Conservation (phyloP, 192 early-diverging fungal species). For the Coemansia sp. region DNA sequence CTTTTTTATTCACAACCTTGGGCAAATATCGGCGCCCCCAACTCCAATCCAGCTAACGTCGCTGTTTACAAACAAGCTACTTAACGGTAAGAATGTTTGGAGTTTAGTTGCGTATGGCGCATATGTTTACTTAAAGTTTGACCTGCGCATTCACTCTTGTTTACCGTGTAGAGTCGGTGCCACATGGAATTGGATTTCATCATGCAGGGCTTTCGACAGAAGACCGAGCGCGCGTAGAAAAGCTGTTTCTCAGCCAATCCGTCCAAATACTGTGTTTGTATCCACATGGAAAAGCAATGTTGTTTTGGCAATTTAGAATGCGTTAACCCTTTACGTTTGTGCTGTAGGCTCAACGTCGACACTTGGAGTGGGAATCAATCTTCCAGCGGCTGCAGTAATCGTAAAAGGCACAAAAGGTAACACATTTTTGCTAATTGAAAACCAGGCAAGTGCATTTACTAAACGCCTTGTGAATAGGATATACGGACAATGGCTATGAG, state of each 20-base stretch:
- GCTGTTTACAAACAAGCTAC: slow-evolving; percentile 25
- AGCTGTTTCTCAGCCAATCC: slow-evolving; percentile 51
- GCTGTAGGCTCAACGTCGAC: slow-evolving; percentile 65
- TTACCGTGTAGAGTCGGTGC: slow-evolving; percentile 49
- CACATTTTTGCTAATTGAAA: no score
- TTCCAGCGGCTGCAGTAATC: slow-evolving; percentile 72
- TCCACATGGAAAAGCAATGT: no score
- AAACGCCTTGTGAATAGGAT: no score
- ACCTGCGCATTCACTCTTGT: not conserved
- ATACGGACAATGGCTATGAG: slow-evolving; percentile 40
- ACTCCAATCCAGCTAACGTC: slow-evolving; percentile 14
- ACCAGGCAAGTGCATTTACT: no score
- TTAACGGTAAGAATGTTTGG: slow-evolving; percentile 38
- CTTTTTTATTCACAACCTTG: slow-evolving; percentile 20
- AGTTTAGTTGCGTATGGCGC: no score
- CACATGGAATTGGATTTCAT: slow-evolving; percentile 65
- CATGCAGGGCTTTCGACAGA: slow-evolving; percentile 59
- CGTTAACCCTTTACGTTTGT: no score
- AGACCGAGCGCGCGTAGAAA: slow-evolving; percentile 53
- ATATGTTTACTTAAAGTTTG: not conserved
- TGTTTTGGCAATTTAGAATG: no score
- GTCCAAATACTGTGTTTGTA: slow-evolving; percentile 60
- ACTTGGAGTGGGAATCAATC: slow-evolving; percentile 74
- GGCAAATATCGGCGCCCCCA: slow-evolving; percentile 7
- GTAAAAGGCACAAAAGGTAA: slow-evolving; percentile 64